Conservation (phyloP, 768 basidiomycete species). For the Candolleomyces eurysporus region DNA sequence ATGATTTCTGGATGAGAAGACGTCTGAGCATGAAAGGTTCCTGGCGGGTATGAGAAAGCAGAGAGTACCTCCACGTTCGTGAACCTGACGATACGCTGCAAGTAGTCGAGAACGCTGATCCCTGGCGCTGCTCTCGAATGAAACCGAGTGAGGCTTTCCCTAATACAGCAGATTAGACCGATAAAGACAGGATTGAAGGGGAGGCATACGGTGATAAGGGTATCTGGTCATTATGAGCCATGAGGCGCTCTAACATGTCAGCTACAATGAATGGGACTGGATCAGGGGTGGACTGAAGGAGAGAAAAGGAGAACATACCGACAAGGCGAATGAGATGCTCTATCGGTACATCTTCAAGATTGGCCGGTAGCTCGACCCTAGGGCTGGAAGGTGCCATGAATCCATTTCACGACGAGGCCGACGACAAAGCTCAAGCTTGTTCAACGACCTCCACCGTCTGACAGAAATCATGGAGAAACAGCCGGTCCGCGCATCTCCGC, state of each 20-base stretch:
- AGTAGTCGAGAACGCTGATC: conserved; percentile 89
- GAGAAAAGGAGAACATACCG: conserved; percentile 44
- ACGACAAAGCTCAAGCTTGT: conserved; percentile 13
- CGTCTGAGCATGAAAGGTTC: conserved; percentile 7
- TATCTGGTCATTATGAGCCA: conserved; percentile 94
- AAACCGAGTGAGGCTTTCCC: conserved; percentile 91
- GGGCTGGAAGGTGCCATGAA: conserved; percentile 71
- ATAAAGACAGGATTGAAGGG: conserved; percentile 11
- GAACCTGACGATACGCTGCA: conserved; percentile 89
- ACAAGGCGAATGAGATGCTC: conserved; percentile 87
- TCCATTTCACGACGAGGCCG: conserved; percentile 64
- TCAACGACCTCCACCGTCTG: not conserved
- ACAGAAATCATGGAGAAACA: too few relatives aligned
- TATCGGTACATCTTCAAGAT: conserved; percentile 81
- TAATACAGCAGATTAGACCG: conserved; percentile 29
- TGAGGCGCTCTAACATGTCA: conserved; percentile 94
- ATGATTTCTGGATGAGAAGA: conserved; percentile 55
- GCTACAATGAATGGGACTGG: conserved; percentile 44
- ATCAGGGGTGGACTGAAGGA: conserved; percentile 1
- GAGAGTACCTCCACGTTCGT: conserved; percentile 87
- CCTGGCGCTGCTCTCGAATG: conserved; percentile 90
- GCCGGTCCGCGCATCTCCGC: not conserved
- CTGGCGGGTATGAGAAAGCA: not conserved
- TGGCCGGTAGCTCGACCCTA: conserved; percentile 76
- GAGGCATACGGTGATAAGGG: conserved; percentile 75